These are phyloP conservation scores for Athelia psychrophila DNA, from an alignment of 1,284 basidiomycete genomes.

Conservation along the genomic window DNA sequence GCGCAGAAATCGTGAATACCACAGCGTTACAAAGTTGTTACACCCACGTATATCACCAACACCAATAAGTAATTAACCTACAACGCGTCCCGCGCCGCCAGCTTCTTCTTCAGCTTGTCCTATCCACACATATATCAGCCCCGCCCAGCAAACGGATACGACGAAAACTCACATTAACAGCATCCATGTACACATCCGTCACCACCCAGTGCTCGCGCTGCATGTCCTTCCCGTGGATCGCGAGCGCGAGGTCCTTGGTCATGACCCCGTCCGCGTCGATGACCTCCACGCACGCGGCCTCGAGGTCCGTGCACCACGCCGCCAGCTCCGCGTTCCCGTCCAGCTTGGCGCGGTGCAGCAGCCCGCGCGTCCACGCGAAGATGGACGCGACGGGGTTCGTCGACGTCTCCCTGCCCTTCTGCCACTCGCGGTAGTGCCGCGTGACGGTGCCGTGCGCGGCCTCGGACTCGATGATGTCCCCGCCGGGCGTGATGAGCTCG, in stretches of 20 bases:
- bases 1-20: background rate
- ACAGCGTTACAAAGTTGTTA: background rate
- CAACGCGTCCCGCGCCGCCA: constrained; percentile 2
- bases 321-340: constrained; percentile 80
- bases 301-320: constrained; percentile 80
- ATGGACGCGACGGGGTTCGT: constrained; percentile 99
- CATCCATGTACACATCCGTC: constrained; percentile 89
- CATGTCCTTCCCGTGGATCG: constrained; percentile 93
- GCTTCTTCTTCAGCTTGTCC: constrained; percentile 14
- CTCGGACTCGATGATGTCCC: constrained; percentile 88
- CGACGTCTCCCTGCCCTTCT: constrained; percentile 94
- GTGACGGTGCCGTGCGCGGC: constrained; percentile 95
- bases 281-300: constrained; percentile 87
- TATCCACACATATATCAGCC: background rate
- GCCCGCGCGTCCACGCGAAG: constrained; percentile 97
- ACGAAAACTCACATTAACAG: constrained; percentile 64
- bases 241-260: constrained; percentile 96
- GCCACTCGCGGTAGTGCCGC: constrained; percentile 95
- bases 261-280: constrained; percentile 90
- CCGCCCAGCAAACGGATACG: background rate
- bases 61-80: background rate
- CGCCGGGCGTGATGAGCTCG: constrained; percentile 96
- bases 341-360: constrained; percentile 91
- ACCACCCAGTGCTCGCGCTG: constrained; percentile 92
- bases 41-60: background rate